Conservation (phyloP, 2,329 filamentous ascomycete genomes). For the Diaporthe nobilis region DNA sequence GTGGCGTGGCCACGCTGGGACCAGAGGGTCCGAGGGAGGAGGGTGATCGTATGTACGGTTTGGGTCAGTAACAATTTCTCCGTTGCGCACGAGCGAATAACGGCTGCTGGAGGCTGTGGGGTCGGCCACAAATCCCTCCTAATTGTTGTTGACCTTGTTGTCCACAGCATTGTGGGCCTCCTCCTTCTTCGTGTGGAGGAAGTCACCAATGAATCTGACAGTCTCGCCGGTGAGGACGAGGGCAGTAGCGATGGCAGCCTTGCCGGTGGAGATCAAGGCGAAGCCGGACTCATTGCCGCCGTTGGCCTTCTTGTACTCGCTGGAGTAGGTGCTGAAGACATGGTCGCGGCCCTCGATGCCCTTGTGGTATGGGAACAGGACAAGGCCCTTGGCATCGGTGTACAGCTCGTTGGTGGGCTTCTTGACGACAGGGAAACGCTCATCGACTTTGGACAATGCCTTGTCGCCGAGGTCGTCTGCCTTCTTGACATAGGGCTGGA, state of each 20-base stretch:
- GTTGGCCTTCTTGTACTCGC: constrained; percentile 74
- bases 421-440: constrained; percentile 80
- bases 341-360: constrained; percentile 74
- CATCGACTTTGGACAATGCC: constrained; percentile 78
- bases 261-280: constrained; percentile 76
- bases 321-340: constrained; percentile 68
- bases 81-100: neutral
- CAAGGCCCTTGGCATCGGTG: constrained; percentile 72
- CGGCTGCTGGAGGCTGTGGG: neutral
- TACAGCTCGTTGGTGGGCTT: constrained; percentile 81
- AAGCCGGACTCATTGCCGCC: constrained; percentile 65
- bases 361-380: constrained; percentile 75
- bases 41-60: neutral
- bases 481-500: constrained; percentile 87
- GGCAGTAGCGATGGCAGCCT: constrained; percentile 61
- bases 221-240: constrained; percentile 41
- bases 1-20: neutral
- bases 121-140: neutral
- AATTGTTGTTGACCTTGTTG: constrained; percentile 42
- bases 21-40: neutral
- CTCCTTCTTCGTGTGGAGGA: constrained; percentile 38
- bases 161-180: constrained; percentile 40
- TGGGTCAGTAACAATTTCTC: neutral
- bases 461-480: constrained; percentile 83
- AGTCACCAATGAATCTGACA: constrained; percentile 38